phyloP scores from a whole-genome alignment of 306 rosid species.

The Purshia tridentata region DNA sequence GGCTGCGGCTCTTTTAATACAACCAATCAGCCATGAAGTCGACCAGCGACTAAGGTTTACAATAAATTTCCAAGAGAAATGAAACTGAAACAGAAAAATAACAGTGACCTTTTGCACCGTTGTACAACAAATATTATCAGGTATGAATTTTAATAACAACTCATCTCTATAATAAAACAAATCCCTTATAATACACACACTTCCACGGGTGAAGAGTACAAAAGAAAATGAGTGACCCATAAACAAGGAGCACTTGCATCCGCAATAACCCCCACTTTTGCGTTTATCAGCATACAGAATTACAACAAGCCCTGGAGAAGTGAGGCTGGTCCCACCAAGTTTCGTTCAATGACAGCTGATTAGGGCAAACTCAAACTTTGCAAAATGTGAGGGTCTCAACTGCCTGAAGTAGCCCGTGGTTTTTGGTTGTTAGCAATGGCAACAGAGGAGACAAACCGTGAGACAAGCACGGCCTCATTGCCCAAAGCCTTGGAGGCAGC shows the following conservation, averaged over 20 bases:
- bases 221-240: constrained; percentile 17
- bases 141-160: constrained; percentile 30
- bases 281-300: constrained; percentile 12
- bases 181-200: constrained; percentile 45
- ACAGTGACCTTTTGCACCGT: constrained; percentile 22
- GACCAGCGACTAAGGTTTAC: background rate
- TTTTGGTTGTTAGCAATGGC: constrained; percentile 35
- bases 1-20: background rate
- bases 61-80: background rate
- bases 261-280: constrained; percentile 16
- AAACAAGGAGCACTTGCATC: constrained; percentile 26
- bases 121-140: constrained; percentile 29
- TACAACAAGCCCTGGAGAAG: constrained; percentile 12
- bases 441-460: constrained; percentile 43
- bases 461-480: constrained; percentile 51
- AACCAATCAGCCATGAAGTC: background rate
- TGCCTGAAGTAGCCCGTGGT: constrained; percentile 29
- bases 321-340: constrained; percentile 14
- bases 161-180: constrained; percentile 27
- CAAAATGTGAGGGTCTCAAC: constrained; percentile 25
- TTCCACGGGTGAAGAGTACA: constrained; percentile 34
- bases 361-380: constrained; percentile 12
- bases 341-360: constrained; percentile 5
- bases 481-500: constrained; percentile 49
- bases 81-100: background rate